These are phyloP conservation scores for Botrytis pseudocinerea DNA, from an alignment of 2,329 filamentous ascomycete genomes.

Conservation along the genomic window DNA sequence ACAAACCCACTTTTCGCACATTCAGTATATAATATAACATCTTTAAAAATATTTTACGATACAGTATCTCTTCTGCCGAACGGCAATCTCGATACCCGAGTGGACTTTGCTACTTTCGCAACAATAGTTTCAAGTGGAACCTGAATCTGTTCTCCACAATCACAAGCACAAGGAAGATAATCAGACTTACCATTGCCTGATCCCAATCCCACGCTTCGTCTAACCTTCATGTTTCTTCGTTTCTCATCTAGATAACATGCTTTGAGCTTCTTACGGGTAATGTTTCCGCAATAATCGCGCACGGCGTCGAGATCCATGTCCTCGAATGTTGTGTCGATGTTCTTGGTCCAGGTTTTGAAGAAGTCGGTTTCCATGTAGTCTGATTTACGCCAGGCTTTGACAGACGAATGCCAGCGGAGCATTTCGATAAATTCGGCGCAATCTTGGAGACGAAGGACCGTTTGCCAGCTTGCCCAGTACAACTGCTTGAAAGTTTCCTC, in stretches of 20 bases:
- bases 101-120: constrained; percentile 1
- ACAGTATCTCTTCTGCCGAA: constrained; percentile 19
- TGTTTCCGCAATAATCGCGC: constrained; percentile 19
- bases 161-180: constrained; percentile 20
- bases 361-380: constrained; percentile 22
- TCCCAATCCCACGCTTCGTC: background rate
- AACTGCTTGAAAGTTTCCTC: constrained; percentile 21
- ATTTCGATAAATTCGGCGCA: constrained; percentile 24
- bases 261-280: constrained; percentile 22
- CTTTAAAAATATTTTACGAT: background rate
- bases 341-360: constrained; percentile 22
- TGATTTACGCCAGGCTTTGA: constrained; percentile 19
- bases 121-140: constrained; percentile 12
- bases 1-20: constrained; percentile 15
- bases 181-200: constrained; percentile 19
- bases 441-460: constrained; percentile 18
- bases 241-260: constrained; percentile 23
- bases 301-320: constrained; percentile 21
- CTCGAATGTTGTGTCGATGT: constrained; percentile 21
- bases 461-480: constrained; percentile 23
- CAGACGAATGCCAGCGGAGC: constrained; percentile 22
- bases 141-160: constrained; percentile 15
- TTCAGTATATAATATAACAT: constrained; percentile 22
- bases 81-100: constrained; percentile 10
- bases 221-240: constrained; percentile 18